Base-by-base conservation (phyloP, 257 asterid genomes). In the Leptodermis oblonga region DNA sequence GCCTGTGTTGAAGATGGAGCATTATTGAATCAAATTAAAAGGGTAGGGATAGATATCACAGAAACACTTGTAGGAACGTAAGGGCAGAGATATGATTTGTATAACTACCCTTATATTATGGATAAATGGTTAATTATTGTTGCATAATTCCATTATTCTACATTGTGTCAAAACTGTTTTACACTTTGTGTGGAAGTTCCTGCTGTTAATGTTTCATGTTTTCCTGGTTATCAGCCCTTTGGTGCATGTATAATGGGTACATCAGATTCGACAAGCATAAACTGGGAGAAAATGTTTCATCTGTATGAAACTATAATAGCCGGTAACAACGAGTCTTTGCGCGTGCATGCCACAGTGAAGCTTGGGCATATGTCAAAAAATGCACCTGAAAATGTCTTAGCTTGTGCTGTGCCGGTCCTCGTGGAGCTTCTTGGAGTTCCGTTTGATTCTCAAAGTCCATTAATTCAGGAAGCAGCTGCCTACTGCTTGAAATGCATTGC, bases 401-500 rank as follows among this genome's bases (percentile, higher is more conserved):
- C 68, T 39, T 78, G 67, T 37, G 62, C 80, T 0, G 80, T 86
- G 59, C 92, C 92, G 3, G 70, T 79, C 60, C 61, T 88, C 26
- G 76, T 82, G 52, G 81, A 81, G 72, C 83, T 82, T 72, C 85
- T 88, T 15, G 28, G 53, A 64, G 76, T 79, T 28, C 82, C 83
- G 12, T 37, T 25, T n/a, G 53, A 66, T 28, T 42, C 69, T 48
- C 53, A 18, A 65, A 68, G 71, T 62, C 83, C 86, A 55, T 72
- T 70, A 15, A 67, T 86, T 61, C 86, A 69, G 39, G 85, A 75
- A 86, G 88, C 86, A 11, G 69, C 87, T 60, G 88, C 76, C 58
- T 76, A 76, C 82, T 81, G 90, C 82, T 77, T 88, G 74, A 84
- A 79, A 73, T 73, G 82, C 74, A 71, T 86, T 78, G 82, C 88